These are phyloP conservation scores for Sporothrix euskadiensis DNA, from an alignment of 2,329 filamentous ascomycete genomes.

Conservation along the genomic window DNA sequence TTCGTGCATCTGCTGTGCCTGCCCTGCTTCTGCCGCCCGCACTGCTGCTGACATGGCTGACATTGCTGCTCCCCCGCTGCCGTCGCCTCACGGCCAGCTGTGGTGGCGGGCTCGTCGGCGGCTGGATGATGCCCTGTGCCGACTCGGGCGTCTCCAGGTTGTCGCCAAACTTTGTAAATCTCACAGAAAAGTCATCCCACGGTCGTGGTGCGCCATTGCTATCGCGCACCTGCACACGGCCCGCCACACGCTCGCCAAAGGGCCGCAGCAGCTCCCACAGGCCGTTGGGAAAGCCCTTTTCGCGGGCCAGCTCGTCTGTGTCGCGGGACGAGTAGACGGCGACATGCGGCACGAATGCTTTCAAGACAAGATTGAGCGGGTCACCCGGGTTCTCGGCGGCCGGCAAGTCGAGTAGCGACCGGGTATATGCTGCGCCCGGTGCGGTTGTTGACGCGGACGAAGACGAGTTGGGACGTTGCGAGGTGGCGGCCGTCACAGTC, in stretches of 20 bases:
- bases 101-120: conserved; percentile 29
- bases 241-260: conserved; percentile 84
- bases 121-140: conserved; percentile 39
- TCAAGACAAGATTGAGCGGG: conserved; percentile 62
- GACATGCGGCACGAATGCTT: conserved; percentile 85
- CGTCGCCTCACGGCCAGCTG: conserved; percentile 5
- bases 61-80: conserved; percentile 15
- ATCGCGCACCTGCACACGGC: conserved; percentile 87
- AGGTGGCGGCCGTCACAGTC: not conserved
- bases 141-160: conserved; percentile 55
- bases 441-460: conserved; percentile 35
- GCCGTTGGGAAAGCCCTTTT: conserved; percentile 82
- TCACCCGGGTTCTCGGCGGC: conserved; percentile 29
- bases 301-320: conserved; percentile 73
- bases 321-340: conserved; percentile 85
- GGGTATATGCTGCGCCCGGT: conserved; percentile 43
- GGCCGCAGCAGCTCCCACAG: conserved; percentile 84
- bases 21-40: conserved; percentile 29
- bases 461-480: not conserved
- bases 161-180: conserved; percentile 73
- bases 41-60: not conserved
- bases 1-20: conserved; percentile 27
- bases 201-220: conserved; percentile 79
- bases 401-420: conserved; percentile 41
- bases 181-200: conserved; percentile 87